Conservation (phyloP, 2,329 filamentous ascomycete species). For the Phoma herbarum region DNA sequence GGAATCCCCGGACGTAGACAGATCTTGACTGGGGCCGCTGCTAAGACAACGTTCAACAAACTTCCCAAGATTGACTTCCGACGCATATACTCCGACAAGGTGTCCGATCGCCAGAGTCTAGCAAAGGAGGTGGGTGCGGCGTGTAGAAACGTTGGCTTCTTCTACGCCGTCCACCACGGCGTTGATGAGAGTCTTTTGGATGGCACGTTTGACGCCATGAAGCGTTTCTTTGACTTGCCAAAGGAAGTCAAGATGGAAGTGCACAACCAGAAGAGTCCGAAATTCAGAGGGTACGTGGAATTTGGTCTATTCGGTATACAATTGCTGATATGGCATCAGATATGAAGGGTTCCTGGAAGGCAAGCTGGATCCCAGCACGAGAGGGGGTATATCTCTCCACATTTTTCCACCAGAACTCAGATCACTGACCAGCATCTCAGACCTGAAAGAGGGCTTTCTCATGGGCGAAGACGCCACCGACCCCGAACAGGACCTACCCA, state of each 20-base stretch:
- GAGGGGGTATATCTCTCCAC: slow-evolving; percentile 35
- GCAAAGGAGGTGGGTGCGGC: slow-evolving; percentile 44
- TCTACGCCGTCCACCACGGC: slow-evolving; percentile 46
- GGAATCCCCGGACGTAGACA: slow-evolving; percentile 39
- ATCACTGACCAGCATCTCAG: slow-evolving; percentile 22
- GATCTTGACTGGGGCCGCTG: slow-evolving; percentile 36
- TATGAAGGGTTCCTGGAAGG: slow-evolving; percentile 48
- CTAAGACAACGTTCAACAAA: slow-evolving; percentile 36
- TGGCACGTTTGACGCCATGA: slow-evolving; percentile 41
- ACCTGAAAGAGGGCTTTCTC: slow-evolving; percentile 49
- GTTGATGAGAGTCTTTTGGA: slow-evolving; percentile 39
- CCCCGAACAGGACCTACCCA: slow-evolving; percentile 39
- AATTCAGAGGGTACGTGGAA: slow-evolving; percentile 43
- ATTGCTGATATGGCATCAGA: background rate
- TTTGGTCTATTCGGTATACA: too few species aligned
- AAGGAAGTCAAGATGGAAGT: slow-evolving; percentile 49
- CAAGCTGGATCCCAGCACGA: slow-evolving; percentile 46
- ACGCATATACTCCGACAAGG: slow-evolving; percentile 38
- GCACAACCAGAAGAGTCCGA: slow-evolving; percentile 47
- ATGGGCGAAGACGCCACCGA: slow-evolving; percentile 49
- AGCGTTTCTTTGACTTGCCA: slow-evolving; percentile 44
- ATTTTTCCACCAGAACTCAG: background rate
- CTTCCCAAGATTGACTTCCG: slow-evolving; percentile 45
- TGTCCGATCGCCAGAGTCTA: slow-evolving; percentile 38
- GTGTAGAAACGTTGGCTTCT: slow-evolving; percentile 47